Evolutionary conservation across 371 early-diverging fungal species (phyloP), one percentile per base, ranked within the genome.

Genomic region (Cokeromyces recurvatus): DNA sequence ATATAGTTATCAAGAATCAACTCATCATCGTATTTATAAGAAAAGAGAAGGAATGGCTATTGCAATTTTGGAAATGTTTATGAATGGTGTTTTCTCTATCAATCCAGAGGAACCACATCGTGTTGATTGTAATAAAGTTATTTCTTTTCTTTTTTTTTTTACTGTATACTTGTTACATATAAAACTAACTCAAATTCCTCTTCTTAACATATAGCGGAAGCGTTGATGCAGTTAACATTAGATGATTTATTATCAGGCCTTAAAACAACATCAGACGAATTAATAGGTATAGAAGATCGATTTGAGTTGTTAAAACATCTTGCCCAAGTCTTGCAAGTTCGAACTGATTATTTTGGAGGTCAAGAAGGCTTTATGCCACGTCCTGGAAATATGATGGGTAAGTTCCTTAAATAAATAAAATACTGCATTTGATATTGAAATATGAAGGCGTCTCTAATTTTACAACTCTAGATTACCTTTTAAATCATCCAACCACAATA

Each of bases 21-120:
- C 70, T 29, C 59, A 77, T 3, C 73, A 83, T 9, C 40, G 68
- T 2, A 38, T 50, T 0, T 77, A 78, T 43, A 69, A 70, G 27
- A 70, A 90, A 25, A 83, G 86, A 1, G 93, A 95, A 59, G 94
- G 92, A 0, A 59, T 94, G 38, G 95, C 88, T 4, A 60, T 94
- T 21, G 95, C 93, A 4, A 77, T 89, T 14, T 64, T 91, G 46
- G 79, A 87, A 38, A 86, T 92, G 87, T 95, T 91, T 68, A 68
- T 81, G 51, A 54, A 62, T 11, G 95, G 94, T 16, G 69, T 71
- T 7, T 90, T 94, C 51, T 92, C 91, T 9, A 71, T 75, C 31
- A 71, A 79, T 34, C 60, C 74, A 10, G 51, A 58, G 32, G 74
- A 78, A 12, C 77, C 82, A 34, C 80, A 80, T 60, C 85, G 82